Evolutionary conservation across 2,329 filamentous ascomycete genomes (phyloP).

Genomic region (Didymella pomorum): DNA sequence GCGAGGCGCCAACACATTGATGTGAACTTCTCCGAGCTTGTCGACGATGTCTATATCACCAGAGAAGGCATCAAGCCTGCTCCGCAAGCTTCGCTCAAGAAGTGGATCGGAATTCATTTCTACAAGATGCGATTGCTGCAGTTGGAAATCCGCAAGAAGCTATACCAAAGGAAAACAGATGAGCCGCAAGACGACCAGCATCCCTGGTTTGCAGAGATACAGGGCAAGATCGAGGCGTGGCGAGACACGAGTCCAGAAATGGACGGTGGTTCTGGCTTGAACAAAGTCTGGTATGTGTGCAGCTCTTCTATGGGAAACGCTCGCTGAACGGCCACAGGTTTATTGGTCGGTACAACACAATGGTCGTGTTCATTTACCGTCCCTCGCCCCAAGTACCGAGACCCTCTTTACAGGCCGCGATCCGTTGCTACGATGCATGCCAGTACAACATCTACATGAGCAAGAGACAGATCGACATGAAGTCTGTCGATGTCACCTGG

Average conservation of each 20-base stretch:
- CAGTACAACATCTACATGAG: conserved; percentile 83
- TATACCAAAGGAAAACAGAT: conserved; percentile 84
- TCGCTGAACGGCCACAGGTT: conserved; percentile 57
- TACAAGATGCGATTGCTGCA: conserved; percentile 90
- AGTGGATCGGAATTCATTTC: conserved; percentile 89
- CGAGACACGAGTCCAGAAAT: conserved; percentile 76
- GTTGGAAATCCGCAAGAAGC: conserved; percentile 81
- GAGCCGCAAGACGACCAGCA: conserved; percentile 81
- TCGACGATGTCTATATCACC: conserved; percentile 85
- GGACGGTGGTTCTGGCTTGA: conserved; percentile 73
- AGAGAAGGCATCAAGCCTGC: conserved; percentile 73
- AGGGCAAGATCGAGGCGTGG: conserved; percentile 81
- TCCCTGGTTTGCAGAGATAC: conserved; percentile 86
- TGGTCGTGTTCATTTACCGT: conserved; percentile 86
- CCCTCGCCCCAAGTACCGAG: conserved; percentile 92
- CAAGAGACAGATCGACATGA: conserved; percentile 77
- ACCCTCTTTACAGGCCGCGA: conserved; percentile 79
- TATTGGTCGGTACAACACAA: conserved; percentile 77
- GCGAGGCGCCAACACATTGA: conserved; percentile 83
- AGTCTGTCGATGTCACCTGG: conserved; percentile 88
- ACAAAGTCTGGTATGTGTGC: conserved; percentile 75
- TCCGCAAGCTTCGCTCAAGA: conserved; percentile 78
- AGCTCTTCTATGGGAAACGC: background rate
- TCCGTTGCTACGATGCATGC: conserved; percentile 83
- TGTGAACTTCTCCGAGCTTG: conserved; percentile 82